A percentile compares a stretch with the other conserved stretches of the same genome.
phyloP scores from a whole-genome alignment of 768 basidiomycete genomes.

The Pleurotus djamor region DNA sequence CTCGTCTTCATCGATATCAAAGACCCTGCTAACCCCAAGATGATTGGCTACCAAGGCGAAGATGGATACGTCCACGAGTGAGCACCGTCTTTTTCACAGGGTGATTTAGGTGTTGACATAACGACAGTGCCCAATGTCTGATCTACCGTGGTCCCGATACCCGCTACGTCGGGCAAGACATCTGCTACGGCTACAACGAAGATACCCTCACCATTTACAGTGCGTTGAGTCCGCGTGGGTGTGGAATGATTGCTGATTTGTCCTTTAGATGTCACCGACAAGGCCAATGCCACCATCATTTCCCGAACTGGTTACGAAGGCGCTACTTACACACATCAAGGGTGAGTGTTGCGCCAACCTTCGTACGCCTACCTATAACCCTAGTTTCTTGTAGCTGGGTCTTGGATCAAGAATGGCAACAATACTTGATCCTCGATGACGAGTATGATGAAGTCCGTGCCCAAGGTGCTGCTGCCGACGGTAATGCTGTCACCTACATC shows the following conservation, averaged over 20 bases:
- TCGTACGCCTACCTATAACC: background rate
- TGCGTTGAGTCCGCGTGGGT: background rate
- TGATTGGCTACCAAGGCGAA: constrained; percentile 17
- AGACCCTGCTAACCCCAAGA: constrained; percentile 20
- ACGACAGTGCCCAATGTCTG: constrained; percentile 22
- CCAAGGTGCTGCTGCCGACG: constrained; percentile 18
- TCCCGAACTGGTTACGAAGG: constrained; percentile 25
- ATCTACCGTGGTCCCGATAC: constrained; percentile 25
- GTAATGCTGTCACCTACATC: constrained; percentile 23
- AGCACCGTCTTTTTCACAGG: background rate
- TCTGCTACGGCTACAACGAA: constrained; percentile 30
- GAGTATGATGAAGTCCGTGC: constrained; percentile 20
- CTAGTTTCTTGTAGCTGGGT: constrained; percentile 8
- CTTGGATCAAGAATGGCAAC: constrained; percentile 21
- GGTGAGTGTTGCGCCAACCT: constrained; percentile 14
- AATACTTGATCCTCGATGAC: constrained; percentile 25
- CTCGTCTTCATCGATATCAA: constrained; percentile 26
- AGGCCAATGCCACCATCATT: constrained; percentile 18
- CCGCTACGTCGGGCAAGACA: constrained; percentile 21
- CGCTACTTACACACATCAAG: constrained; percentile 28
- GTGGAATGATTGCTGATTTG: background rate
- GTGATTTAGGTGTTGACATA: background rate
- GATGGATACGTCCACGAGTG: constrained; percentile 27
- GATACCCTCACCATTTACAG: constrained; percentile 26
- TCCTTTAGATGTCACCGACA: constrained; percentile 17